Base-by-base conservation (phyloP, 2,329 filamentous ascomycete genomes). In the Colletotrichum chrysophilum region DNA sequence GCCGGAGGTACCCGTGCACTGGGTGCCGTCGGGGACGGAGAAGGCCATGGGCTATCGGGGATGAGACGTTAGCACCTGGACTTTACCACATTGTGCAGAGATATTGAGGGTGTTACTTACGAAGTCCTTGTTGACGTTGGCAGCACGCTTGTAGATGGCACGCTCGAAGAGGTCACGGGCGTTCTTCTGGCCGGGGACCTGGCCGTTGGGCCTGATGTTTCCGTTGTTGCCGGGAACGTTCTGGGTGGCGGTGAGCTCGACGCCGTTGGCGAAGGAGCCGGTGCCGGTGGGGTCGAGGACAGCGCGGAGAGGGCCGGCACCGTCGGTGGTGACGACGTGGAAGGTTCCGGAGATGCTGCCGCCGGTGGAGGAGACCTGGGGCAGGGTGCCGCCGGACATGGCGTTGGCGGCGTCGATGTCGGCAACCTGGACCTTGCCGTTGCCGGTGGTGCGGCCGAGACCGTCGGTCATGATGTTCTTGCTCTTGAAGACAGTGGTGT, bases 401-500 rank as follows among this genome's bases (percentile, higher is more conserved):
- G 75, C 81, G 81, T 85, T 84, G 74, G 83, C 83, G 26, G 78
- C 70, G 7, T 76, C 73, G 34, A 87, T 76, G 76, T 81, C 81
- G 43, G 72, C 75, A 24, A 84, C 71, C 34, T 78, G 82, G 81
- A 87, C 86, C 74, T 82, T 76, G 77, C 86, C 86, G 26, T 78
- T 72, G 34, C 79, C 82, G 0, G 78, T 82, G 66, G 85, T 87
- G 36, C 76, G 79, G 76, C 86, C 86, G 36, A 87, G 83, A 26
- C 85, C 84, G 77, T 87, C 79, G 56, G 81, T 81, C 67, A 79
- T 78, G 74, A 84, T 81, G 52, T 83, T 80, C 77, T 78, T 83
- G 21, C 77, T 79, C 24, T 76, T 73, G 82, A 88, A 88, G 77
- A 88, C 83, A 48, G 86, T 88, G 34, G 87, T 87, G 79, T 88